Evolutionary conservation across 768 basidiomycete genomes (phyloP), one percentile per base, ranked within the genome.

Genomic region (Cyathus striatus): DNA sequence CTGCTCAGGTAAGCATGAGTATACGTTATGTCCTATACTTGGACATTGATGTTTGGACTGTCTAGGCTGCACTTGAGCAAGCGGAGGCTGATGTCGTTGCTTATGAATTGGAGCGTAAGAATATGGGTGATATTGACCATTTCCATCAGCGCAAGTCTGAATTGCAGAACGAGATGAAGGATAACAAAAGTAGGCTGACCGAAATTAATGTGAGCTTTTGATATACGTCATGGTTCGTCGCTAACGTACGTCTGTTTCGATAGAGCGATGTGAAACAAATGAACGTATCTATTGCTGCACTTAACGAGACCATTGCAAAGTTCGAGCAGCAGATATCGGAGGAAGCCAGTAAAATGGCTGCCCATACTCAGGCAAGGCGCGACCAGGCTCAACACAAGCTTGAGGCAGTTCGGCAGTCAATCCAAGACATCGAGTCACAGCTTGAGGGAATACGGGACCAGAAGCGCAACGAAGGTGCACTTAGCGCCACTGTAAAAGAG

Each of bases 301-400:
- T 62, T 16, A 64, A 64, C 5, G 48, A 49, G 1, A 57, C 64
- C 33, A 65, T 76, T 18, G 48, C 56, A 6, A 66, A 62, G 1
- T 58, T 77, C n/a, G 58, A 76, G 2, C 50, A 58, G 14, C 66
- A 76, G 40, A 81, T 91, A 36, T 61, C 51, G 5, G 67, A 66
- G 23, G 84, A 86, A 57, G 66, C 70, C 5, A 63, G 59, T 23
- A 78, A 73, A 32, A 69, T 77, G 63, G 80, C 68, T 46, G 64
- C 64, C 4, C 71, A 79, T 47, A 78, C 78, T 2, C 79, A 85
- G 50, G 75, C 65, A 10, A 82, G 81, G 53, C 80, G 77, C 14
- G 78, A 86, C 23, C 75, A 79, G 49, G 69, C 69, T 3, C 71
- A 76, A 35, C 61, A 62, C 17, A 71, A 75, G 53, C 65, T 90